Evolutionary conservation across 305 asterid species (phyloP), one percentile per base, ranked within the genome.

Genomic region (Rubia balearica): DNA sequence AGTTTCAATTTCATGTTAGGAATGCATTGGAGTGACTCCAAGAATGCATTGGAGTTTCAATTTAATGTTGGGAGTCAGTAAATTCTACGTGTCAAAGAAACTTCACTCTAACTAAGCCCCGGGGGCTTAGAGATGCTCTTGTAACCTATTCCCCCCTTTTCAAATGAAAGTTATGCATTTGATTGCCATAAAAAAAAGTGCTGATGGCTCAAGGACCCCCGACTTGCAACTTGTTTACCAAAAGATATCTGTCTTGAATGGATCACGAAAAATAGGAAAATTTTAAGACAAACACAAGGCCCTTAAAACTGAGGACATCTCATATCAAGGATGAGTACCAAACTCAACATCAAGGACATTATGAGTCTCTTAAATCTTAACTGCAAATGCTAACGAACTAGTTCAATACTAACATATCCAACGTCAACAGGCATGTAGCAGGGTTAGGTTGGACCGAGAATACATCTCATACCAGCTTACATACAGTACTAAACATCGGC

Each of bases 391-490:
- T 16, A 61, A 14, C 69, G 12, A 65, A 65, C 36, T 48, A 41
- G 7, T 65, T 19, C 38, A 19, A 8, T 41, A 65, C 22, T 8
- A 19, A 5, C 21, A 42, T n/a, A 40, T 51, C 72, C n/a, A 68
- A 51, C 17, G 46, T 45, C 67, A 40, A 46, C 48, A 60, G 8
- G 21, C 40, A n/a, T n/a, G 16, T n/a, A 33, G 53, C 40, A 43
- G 68, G 53, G 61, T 8, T 38, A 22, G 22, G 53, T 14, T 66
- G 72, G 38, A 64, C 24, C 65, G 55, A 33, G 45, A 42, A 21
- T 22, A 57, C 72, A 48, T 68, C 62, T 49, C 30, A 51, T 30
- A 64, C 68, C 48, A 64, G 45, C 43, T 17, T 22, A 64, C 53
- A 60, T 30, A 63, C 56, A 5, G 62, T 45, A 36, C 41, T 27